Evolutionary conservation across 1,284 basidiomycete genomes (phyloP), one percentile per base, ranked within the genome.

Genomic region (Sporisorium exsertum): DNA sequence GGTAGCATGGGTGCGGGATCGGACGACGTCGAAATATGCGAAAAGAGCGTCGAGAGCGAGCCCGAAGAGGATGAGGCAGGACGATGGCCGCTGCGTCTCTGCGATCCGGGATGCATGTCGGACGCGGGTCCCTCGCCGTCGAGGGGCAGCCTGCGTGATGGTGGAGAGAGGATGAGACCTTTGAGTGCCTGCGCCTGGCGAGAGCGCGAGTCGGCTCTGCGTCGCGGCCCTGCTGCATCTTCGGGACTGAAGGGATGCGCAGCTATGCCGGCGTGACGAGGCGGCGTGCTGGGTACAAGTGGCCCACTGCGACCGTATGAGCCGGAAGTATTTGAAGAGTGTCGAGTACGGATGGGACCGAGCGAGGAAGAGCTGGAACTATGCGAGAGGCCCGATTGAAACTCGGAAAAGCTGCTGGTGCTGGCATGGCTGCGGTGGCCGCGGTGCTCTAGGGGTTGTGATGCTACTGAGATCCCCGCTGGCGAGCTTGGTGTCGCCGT

Each of bases 141-240:
- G 18, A 75, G 64, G 16, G 64, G 68, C 13, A 59, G 37, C 26
- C 67, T 66, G 45, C 68, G 69, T 22, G 61, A 61, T 26, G 73
- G 73, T 32, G 73, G 73, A n/a, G 73, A 76, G 3, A 76, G 58
- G 42, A 76, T 68, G 54, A 76, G 68, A 0, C 73, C 73, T 32
- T 76, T 76, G 35, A 76, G 62, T 5, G 68, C 55, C 27, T 75
- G 72, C 37, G 72, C 72, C 32, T 76, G 73, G 54, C 73, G 73
- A 29, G 67, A 72, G 5, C 73, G 68, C n/a, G 73, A 76, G 35
- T 76, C 73, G 33, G 62, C 68, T 49, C 73, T 45, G 42, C 73
- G 56, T 43, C 68, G 58, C 33, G 63, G 26, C 5, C 58, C 55
- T 18, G 55, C 52, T 12, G 55, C 52, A 13, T 76, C 73, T 26